Evolutionary conservation across 192 early-diverging fungal species (phyloP).

Genomic region (Coemansia sp.): DNA sequence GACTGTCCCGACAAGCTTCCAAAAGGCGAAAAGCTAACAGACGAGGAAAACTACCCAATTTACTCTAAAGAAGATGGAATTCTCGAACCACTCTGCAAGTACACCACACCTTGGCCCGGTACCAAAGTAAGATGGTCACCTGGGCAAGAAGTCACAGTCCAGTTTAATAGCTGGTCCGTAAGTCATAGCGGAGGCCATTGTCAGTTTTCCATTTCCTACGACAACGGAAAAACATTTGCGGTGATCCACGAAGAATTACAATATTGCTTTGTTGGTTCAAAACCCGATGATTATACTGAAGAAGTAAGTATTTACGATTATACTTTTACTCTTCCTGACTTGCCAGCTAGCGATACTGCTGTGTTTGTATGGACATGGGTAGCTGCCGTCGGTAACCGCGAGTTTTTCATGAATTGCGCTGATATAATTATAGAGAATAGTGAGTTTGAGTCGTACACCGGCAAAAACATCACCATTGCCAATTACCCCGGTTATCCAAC

Average conservation of each 20-base stretch:
- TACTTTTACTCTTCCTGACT: slow-evolving; percentile 56
- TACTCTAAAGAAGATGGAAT: neutral
- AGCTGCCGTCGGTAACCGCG: slow-evolving; percentile 62
- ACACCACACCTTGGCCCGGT: slow-evolving; percentile 26
- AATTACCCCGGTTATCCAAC: slow-evolving; percentile 34
- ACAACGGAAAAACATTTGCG: slow-evolving; percentile 60
- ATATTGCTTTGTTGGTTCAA: slow-evolving; percentile 40
- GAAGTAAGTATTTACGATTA: slow-evolving; percentile 27
- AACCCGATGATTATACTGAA: slow-evolving; percentile 11
- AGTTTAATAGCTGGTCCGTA: slow-evolving; percentile 27
- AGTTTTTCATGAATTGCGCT: slow-evolving; percentile 63
- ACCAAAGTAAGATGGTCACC: slow-evolving; percentile 51
- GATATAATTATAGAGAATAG: slow-evolving; percentile 55
- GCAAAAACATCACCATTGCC: slow-evolving; percentile 37
- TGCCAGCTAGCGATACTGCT: slow-evolving; percentile 57
- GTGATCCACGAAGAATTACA: slow-evolving; percentile 56
- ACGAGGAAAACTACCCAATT: slow-evolving; percentile 14
- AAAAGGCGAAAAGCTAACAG: slow-evolving; percentile 7
- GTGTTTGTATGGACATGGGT: slow-evolving; percentile 67
- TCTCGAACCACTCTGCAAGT: slow-evolving; percentile 38
- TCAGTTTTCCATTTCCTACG: slow-evolving; percentile 67
- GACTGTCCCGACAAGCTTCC: slow-evolving; percentile 13
- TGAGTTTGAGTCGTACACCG: slow-evolving; percentile 28
- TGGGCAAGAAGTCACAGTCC: slow-evolving; percentile 53
- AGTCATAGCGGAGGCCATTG: slow-evolving; percentile 66